Base-by-base conservation (phyloP, 1,284 basidiomycete genomes). In the Cystobasidium pallidum region DNA sequence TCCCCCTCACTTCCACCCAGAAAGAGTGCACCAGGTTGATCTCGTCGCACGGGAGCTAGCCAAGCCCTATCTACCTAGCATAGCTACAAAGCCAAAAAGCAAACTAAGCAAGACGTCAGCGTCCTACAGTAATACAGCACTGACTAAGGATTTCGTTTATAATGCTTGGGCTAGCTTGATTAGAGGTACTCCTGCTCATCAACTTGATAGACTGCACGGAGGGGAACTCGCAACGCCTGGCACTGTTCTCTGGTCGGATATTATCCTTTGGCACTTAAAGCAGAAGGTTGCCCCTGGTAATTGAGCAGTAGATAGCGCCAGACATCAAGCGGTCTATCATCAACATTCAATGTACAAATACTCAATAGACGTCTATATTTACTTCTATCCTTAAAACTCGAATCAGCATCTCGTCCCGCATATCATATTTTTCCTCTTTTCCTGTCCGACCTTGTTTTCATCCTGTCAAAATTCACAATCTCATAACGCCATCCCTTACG, bases 101-200 rank as follows among this genome's bases (percentile, higher is more conserved):
- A n/a, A n/a, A 52, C n/a, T 51, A 52, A 52, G 32, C 28, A 32
- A 66, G 24, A 24, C 21, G 32, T 45, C 43, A 45, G 21, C 54
- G 7, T 15, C 49, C n/a, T 52, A 41, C 21, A 15, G 21, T 13
- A 45, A 54, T 34, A 36, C 52, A 70, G 43, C 36, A 34, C 21
- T 62, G 24, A 61, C 70, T 49, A 41, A 45, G 15, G 75, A 75
- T 34, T 77, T 75, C 74, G 71, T 75, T 17, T 62, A 78, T 28
- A 76, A 75, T 67, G 72, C 76, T 34, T 78, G 77, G 75, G 76
- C 77, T 19, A 71, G 57, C 49, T 47, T 78, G 51, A 52, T 78
- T n/a, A 76, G 75, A 61, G 78, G 77, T 13, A 72, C 77, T 41
- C 73, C 74, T 30, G 77, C 78, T 21, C 78, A 78, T 62, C 77